Evolutionary conservation across 140 eudicot genomes (phyloP), one percentile per base, ranked within the genome.

Genomic region (Erigeron philadelphicus): DNA sequence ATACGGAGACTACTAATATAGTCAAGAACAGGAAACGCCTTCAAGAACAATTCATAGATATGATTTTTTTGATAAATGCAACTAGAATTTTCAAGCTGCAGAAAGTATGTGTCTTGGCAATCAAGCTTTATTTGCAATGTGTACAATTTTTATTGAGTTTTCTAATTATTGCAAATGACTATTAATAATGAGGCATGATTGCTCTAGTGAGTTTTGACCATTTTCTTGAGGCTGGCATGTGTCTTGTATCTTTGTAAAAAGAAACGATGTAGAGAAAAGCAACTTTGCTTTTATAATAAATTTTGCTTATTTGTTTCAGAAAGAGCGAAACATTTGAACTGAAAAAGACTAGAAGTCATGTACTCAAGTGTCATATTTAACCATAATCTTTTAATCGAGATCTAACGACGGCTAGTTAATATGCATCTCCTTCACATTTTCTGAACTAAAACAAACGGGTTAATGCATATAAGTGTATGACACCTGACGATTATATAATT

Each of bases 1-100:
- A 89, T 89, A 61, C 82, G 83, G 57, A 82, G 84, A 73, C 82
- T 89, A 61, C 80, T 89, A 16, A 78, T 89, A 76, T 89, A 83
- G 54, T 64, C 31, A 13, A 61, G 9, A 76, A 3, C 44, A 12
- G n/a, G 23, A 46, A 55, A 8, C 25, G 10, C 61, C 25, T 31
- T 31, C 3, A 3, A 58, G 19, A 19, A 40, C 49, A 50, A 8
- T 35, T 55, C 18, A 40, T 21, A 40, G 67, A 72, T 55, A 74
- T 72, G 70, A 77, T 77, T 77, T 43, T 71, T 77, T 71, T 40
- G 77, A 77, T 65, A 72, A 77, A 38, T 35, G 57, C 72, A 15
- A 63, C 67, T 17, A 46, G 42, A 68, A n/a, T 49, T 53, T 73
- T 18, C 72, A 43, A 42, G 70, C 80, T 68, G 59, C 75, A 41